Conservation (phyloP, 108 stramenopile genomes). For the Hondaea fermentalgiana region DNA sequence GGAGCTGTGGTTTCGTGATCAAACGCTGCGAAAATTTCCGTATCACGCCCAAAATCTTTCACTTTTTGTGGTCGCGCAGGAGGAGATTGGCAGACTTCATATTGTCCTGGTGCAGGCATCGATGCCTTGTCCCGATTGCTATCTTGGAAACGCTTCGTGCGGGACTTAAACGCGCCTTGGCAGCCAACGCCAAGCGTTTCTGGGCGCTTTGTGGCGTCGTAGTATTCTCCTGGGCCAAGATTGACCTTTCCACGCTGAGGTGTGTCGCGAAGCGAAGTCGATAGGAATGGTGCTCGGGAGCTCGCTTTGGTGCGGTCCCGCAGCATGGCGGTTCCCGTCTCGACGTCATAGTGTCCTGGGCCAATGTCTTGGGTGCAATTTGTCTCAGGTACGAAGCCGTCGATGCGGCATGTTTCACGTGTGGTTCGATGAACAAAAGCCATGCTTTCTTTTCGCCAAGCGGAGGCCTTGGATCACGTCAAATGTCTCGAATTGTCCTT, state of each 20-base stretch:
- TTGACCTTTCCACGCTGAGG: no score
- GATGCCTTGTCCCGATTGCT: not conserved
- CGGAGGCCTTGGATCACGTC: not conserved
- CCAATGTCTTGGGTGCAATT: not conserved
- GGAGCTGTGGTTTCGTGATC: not conserved
- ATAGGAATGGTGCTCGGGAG: not conserved
- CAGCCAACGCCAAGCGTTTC: not conserved
- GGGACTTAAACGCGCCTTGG: not conserved
- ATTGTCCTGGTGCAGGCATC: not conserved
- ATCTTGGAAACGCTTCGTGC: not conserved
- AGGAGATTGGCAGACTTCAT: not conserved
- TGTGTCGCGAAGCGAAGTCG: not conserved
- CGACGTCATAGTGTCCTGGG: not conserved
- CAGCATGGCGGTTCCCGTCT: not conserved
- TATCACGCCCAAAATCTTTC: not conserved
- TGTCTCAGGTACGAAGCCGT: not conserved
- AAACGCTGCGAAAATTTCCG: not conserved
- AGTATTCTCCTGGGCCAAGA: not conserved
- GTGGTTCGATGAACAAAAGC: not conserved
- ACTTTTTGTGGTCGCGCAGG: not conserved
- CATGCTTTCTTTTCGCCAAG: not conserved
- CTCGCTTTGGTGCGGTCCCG: not conserved
- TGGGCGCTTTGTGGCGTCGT: not conserved
- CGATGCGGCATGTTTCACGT: constrained; percentile 1
- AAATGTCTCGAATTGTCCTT: no score